phyloP scores from a whole-genome alignment of 2,329 filamentous ascomycete genomes.

The Ilyonectria sp. region DNA sequence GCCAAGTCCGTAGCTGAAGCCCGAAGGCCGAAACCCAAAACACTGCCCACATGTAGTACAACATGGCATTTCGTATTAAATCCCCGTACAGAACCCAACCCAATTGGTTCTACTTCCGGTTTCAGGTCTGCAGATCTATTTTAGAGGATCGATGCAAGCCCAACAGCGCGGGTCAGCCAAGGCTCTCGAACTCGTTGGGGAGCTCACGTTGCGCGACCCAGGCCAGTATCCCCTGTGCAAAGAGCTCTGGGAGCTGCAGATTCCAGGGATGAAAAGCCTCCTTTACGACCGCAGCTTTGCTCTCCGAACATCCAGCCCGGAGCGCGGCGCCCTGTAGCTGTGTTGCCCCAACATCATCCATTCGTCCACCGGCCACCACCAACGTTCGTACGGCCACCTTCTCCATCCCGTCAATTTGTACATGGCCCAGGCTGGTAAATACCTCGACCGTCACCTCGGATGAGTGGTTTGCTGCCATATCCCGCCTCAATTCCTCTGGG shows the following conservation, averaged over 20 bases:
- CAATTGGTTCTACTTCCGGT: too few species aligned
- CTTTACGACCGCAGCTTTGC: constrained; percentile 31
- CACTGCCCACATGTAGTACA: too few species aligned
- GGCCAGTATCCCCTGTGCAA: constrained; percentile 29
- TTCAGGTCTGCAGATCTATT: too few species aligned
- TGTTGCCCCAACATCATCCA: constrained; percentile 30
- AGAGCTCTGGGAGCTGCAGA: constrained; percentile 33
- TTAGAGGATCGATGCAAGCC: background rate
- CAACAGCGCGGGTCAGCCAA: background rate
- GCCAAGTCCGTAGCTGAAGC: too few species aligned
- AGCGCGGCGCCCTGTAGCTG: constrained; percentile 25
- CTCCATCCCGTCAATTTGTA: constrained; percentile 17
- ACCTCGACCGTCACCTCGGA: constrained; percentile 14
- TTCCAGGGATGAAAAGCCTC: constrained; percentile 37
- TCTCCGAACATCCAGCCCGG: constrained; percentile 9
- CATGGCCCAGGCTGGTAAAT: constrained; percentile 11
- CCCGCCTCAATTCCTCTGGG: constrained; percentile 26
- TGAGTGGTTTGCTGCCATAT: constrained; percentile 27
- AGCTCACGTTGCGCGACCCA: constrained; percentile 19
- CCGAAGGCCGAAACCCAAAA: too few species aligned
- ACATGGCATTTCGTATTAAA: too few species aligned
- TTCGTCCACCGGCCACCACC: constrained; percentile 33
- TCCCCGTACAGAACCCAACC: too few species aligned
- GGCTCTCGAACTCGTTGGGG: constrained; percentile 17
- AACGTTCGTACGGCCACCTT: constrained; percentile 24